Evolutionary conservation across 345 rosid species (phyloP), one percentile per base, ranked within the genome.

Genomic region (Boechera divaricarpa): DNA sequence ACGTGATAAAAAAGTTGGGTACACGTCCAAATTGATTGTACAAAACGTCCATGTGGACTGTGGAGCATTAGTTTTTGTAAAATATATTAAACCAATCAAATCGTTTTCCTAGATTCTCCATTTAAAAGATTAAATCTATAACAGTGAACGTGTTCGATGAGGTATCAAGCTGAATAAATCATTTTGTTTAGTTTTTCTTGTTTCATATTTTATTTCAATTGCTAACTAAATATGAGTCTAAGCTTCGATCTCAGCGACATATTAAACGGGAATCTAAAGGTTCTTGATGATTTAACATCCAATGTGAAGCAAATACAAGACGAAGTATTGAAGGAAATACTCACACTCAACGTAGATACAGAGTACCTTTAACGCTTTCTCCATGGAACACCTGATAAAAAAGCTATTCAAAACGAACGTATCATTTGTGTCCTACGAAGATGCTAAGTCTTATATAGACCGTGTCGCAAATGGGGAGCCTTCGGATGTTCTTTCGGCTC

Each of bases 381-480:
- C 74, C 80, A 69, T 24, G 89, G 87, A 55, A 77, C 42, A 11
- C 73, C 73, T 39, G 84, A 21, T 21, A 21, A 21, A 79, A 79
- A 48, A 53, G 1, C 12, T 36, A 4, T 88, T 90, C 85, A 88
- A 80, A 76, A 59, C 63, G 44, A 83, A 68, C 11, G 89, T 86
- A 15, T 87, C 89, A 5, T 69, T 82, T 41, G 89, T 90, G 56
- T 77, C 76, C 73, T 90, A 87, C 29, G 89, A 89, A 62, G 87
- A 89, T 75, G 77, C 86, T 80, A 83, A 70, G 73, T 68, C 84
- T 53, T 84, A 33, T 13, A 84, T 88, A 36, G 68, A 63, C 24
- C 24, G 68, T 28, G 8, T 63, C 1, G 68, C 52, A 2, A 26
- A 63, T 13, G 68, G 68, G 7, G 54, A 63, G 38, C 16, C 49